These are phyloP conservation scores for Sporothrix brunneoviolacea DNA, from an alignment of 2,329 filamentous ascomycete species.

Conservation along the genomic window DNA sequence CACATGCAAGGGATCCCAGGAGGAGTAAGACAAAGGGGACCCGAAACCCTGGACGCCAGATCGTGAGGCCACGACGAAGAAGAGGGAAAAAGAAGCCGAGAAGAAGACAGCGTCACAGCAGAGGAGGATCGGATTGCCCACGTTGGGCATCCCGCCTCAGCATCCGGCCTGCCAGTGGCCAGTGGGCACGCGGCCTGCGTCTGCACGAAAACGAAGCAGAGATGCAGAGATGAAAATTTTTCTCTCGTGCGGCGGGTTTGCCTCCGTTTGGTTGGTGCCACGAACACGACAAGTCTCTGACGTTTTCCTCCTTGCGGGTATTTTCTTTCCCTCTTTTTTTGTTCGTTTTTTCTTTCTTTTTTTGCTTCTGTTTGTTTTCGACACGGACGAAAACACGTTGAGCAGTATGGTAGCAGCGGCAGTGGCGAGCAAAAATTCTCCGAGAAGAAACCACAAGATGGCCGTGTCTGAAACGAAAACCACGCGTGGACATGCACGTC, in stretches of 20 bases:
- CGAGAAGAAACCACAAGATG: no score
- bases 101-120: no score
- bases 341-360: neutral
- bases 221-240: neutral
- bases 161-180: no score
- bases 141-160: no score
- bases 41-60: neutral
- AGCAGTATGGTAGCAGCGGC: no score
- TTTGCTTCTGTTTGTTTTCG: neutral
- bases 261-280: slow-evolving; percentile 8
- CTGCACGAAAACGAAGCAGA: no score
- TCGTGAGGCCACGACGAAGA: neutral
- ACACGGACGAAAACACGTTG: neutral
- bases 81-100: neutral
- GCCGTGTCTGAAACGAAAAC: no score
- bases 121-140: no score
- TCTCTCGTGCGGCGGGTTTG: neutral
- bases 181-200: no score
- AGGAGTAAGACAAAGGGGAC: neutral
- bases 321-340: neutral
- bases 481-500: no score
- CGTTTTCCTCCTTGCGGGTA: neutral
- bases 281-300: neutral
- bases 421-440: no score
- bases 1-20: neutral